A percentile compares a stretch with the other conserved stretches of the same genome.
These are phyloP conservation scores for Corymbia maculata DNA, from an alignment of 345 rosid species.

Conservation along the genomic window DNA sequence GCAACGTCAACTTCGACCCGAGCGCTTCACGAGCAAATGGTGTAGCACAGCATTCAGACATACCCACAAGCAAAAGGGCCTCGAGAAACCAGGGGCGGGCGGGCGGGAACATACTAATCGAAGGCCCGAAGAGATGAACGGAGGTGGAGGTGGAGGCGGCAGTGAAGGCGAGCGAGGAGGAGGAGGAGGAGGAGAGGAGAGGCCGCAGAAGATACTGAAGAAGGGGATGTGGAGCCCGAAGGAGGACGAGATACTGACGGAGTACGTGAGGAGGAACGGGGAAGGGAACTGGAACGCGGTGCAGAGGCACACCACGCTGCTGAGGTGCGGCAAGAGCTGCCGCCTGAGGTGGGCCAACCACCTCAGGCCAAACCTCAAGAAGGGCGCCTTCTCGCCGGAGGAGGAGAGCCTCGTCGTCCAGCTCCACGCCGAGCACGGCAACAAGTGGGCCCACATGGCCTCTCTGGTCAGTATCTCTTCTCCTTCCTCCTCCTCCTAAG, in stretches of 20 bases:
- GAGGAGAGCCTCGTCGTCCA: conserved; percentile 68
- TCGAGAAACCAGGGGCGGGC: neutral
- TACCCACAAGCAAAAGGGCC: neutral
- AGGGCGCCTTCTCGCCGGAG: conserved; percentile 54
- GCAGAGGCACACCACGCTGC: conserved; percentile 51
- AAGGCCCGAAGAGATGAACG: neutral
- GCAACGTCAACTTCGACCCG: neutral
- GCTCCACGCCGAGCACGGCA: conserved; percentile 75
- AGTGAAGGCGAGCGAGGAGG: neutral
- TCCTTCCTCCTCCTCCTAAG: neutral
- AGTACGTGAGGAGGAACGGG: conserved; percentile 59
- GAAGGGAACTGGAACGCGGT: conserved; percentile 87
- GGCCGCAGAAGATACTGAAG: conserved; percentile 13
- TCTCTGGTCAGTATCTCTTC: conserved; percentile 41
- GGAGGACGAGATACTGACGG: conserved; percentile 65
- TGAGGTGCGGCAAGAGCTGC: conserved; percentile 82
- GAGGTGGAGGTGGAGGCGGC: neutral
- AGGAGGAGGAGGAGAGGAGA: conserved; percentile 4
- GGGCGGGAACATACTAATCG: neutral
- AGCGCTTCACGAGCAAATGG: neutral
- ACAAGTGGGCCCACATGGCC: conserved; percentile 97
- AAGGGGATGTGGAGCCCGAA: conserved; percentile 80
- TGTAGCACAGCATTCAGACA: neutral
- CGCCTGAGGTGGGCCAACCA: conserved; percentile 91
- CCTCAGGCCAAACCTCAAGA: conserved; percentile 73